Conservation (phyloP, 2,329 filamentous ascomycete genomes). For the Sporothrix variecibatus region DNA sequence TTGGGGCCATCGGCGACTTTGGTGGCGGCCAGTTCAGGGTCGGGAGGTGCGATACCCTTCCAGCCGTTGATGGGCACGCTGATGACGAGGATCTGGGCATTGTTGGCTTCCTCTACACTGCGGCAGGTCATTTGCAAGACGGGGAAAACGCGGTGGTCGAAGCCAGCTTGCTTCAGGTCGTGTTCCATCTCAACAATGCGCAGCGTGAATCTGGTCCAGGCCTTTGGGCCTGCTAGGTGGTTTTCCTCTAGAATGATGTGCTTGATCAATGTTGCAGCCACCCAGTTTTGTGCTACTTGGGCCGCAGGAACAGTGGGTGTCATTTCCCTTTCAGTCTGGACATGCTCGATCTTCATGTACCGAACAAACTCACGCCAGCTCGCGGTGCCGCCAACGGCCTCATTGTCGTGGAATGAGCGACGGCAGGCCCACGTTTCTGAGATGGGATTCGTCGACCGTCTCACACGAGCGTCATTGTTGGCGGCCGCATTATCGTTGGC, state of each 20-base stretch:
- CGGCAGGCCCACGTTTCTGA: conserved; percentile 66
- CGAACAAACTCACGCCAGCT: conserved; percentile 64
- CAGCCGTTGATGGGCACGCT: conserved; percentile 55
- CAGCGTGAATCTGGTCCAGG: conserved; percentile 50
- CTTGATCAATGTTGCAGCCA: conserved; percentile 45
- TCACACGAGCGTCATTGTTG: not conserved
- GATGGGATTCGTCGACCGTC: conserved; percentile 29
- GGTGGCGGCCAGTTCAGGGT: conserved; percentile 31
- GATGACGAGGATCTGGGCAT: conserved; percentile 56
- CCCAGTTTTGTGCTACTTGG: conserved; percentile 47
- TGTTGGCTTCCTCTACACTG: conserved; percentile 38
- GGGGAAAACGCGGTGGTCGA: conserved; percentile 66
- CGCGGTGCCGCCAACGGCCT: conserved; percentile 54
- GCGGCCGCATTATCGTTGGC: not conserved
- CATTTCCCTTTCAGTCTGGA: conserved; percentile 58
- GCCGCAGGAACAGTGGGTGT: conserved; percentile 57
- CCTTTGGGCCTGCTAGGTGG: conserved; percentile 35
- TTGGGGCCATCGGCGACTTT: conserved; percentile 45
- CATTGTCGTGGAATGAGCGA: conserved; percentile 61
- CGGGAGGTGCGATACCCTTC: conserved; percentile 29
- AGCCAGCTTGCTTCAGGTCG: conserved; percentile 56
- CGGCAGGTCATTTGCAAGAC: conserved; percentile 63
- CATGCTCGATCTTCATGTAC: conserved; percentile 61
- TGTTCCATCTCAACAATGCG: conserved; percentile 67
- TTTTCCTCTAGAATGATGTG: conserved; percentile 36